Base-by-base conservation (phyloP, 176 grass and related monocot genomes). In the Hsuehochloa calcarea region DNA sequence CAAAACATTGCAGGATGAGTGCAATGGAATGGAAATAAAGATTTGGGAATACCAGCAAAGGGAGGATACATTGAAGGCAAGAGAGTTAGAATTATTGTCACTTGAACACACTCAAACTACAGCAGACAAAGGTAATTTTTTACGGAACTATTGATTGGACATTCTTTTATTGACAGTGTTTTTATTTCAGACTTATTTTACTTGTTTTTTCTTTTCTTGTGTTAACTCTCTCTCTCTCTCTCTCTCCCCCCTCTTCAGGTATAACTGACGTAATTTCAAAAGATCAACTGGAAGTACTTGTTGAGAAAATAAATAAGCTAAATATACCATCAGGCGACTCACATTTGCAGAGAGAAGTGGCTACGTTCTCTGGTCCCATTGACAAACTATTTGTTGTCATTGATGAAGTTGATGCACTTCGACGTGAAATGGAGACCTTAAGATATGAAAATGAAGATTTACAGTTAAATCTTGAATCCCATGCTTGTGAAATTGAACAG, bases 361-460 rank as follows among this genome's bases (percentile, higher is more conserved):
- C 78, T 73, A 50, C 59, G 26, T 81, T 85, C 72, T 86, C 91
- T 80, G 92, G 63, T 81, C 80, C 78, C 45, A 37, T 90, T 77
- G 93, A 92, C 37, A 98, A 94, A 83, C 68, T 98, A 49, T 92
- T 85, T 43, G 83, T 68, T 85, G 75, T 95, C 43, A 65, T 98
- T 74, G 96, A 93, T 82, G 81, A 90, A 95, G 76, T 98, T 73
- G 72, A 56, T 87, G 83, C 83, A 54, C 84, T 98, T 73, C 82
- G 79, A 55, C 49, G 27, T 19, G 92, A 87, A 78, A 55, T 85
- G 31, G 72, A 93, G 64, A 74, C 74, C 37, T 72, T 98, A 83
- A 93, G 72, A 74, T 80, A 85, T 41, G 91, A 95, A 89, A 98
- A 98, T 34, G 91, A 85, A 80, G 91, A 92, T 90, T 88, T 98